Evolutionary conservation across 305 asterid species (phyloP), one percentile per base, ranked within the genome.

Genomic region (Plantago coronopus): DNA sequence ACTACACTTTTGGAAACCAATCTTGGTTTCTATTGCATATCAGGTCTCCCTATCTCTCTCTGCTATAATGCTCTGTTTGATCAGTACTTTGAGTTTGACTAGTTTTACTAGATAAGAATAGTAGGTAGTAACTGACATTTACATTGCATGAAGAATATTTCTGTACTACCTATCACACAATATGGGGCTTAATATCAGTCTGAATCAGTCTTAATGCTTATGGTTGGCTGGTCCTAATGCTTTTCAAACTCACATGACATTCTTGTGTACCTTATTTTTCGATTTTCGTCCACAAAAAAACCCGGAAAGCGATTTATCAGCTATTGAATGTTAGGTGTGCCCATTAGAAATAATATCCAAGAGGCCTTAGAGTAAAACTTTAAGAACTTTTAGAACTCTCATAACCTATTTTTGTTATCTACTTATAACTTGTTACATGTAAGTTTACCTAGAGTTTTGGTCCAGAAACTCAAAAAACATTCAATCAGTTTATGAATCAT

Each of bases 121-220:
- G 10, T 14, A n/a, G n/a, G n/a, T 51, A 17, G 34, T 5, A 22
- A 51, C 57, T 31, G 57, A 51, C 57, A 51, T 51, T 51, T 17
- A 23, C 8, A 51, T 51, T 51, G 57, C 38, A 51, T 51, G 38
- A 51, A 51, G 38, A 51, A 51, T 51, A 51, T 51, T 22, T 51
- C 17, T 50, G 38, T 31, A 21, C 37, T 21, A 21, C 14, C 37
- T 21, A 17, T 20, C 57, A 20, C 57, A 21, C 37, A 6, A 51
- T 18, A 51, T 22, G 29, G 57, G 57, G 18, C 38, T 49, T 22
- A 51, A 51, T 16, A 51, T 21, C 38, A 22, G 57, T 51, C 57
- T 51, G 57, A 22, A 51, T 51, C 57, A 51, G 38, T 4, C 31
- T 17, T 18, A 21, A 51, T 51, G 27, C 14, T n/a, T 51, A 23